A percentile compares a stretch with the other conserved stretches of the same genome.
Conservation (phyloP, 805 yeast genomes). For the Yamadazyma akitaensis region DNA sequence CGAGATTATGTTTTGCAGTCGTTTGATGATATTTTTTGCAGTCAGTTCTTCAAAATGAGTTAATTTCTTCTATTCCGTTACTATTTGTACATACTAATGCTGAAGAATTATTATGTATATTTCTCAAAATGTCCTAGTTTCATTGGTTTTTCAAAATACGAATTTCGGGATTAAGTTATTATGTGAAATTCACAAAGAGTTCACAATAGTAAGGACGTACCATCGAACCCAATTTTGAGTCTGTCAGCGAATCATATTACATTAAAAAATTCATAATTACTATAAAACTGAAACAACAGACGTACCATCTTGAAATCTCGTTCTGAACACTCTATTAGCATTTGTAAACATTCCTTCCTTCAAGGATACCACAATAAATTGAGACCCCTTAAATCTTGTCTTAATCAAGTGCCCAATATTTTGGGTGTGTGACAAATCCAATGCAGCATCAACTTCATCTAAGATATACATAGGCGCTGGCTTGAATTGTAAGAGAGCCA, state of each 20-base stretch:
- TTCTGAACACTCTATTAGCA: conserved; percentile 90
- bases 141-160: neutral
- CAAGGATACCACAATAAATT: conserved; percentile 92
- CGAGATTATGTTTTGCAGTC: neutral
- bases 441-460: conserved; percentile 98
- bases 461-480: conserved; percentile 99
- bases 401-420: conserved; percentile 95
- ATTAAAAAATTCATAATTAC: neutral
- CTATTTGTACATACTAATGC: too few relatives aligned
- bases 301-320: conserved; percentile 95
- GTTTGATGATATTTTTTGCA: neutral
- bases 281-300: conserved; percentile 74
- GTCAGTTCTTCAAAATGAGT: neutral
- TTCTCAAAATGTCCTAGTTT: neutral
- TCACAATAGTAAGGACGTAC: too few relatives aligned
- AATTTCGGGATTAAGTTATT: neutral
- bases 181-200: neutral
- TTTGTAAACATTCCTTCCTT: conserved; percentile 98
- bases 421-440: conserved; percentile 95
- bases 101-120: too few relatives aligned
- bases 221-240: too few relatives aligned
- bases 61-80: too few relatives aligned
- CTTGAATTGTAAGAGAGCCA: conserved; percentile 88
- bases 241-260: neutral
- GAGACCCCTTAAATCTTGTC: conserved; percentile 92